Evolutionary conservation across 352 stramenopile species (phyloP), one percentile per base, ranked within the genome.

Genomic region (Globisporangium echinulatum): DNA sequence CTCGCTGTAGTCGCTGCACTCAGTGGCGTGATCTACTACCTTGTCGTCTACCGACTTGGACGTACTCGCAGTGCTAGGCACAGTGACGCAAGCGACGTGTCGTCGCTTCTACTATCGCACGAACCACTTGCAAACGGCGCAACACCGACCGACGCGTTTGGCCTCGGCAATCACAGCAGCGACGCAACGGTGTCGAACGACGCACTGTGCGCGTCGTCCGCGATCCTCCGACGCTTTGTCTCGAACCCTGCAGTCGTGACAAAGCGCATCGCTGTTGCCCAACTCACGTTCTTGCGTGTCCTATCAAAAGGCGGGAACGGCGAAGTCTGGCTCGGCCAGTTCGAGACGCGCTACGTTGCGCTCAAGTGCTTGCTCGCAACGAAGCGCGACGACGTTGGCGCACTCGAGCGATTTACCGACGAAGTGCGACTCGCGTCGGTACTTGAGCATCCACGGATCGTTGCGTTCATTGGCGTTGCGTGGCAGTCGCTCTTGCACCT

Each of bases 321-420:
- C 7, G 82, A 94, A 56, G 84, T 94, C 9, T 94, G 82, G 82
- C 58, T 90, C n/a, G 82, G 84, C 8, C 75, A 88, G 59, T 90
- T 88, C 52, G 79, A 90, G 59, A 67, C 74, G 42, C 70, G 77
- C 5, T 87, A 88, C 57, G 81, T 93, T 14, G 84, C 84, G 5
- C 83, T 93, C 64, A 93, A 93, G 66, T 87, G 75, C 51, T 66
- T 91, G 37, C 66, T 90, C 67, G 77, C 78, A 40, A 68, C 75
- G 17, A 88, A 87, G 59, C 75, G 77, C 33, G 72, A 83, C 49
- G 75, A 88, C 14, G 69, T 82, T 14, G 68, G 70, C 33, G 67
- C 74, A 7, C 74, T 91, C 42, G 83, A 93, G 65, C 75, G 81
- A 55, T 96, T 96, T 54, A 72, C 75, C 0, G 82, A 92, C 58